phyloP scores from a whole-genome alignment of 116 monocot genomes.

The Trichopus zeylanicus region DNA sequence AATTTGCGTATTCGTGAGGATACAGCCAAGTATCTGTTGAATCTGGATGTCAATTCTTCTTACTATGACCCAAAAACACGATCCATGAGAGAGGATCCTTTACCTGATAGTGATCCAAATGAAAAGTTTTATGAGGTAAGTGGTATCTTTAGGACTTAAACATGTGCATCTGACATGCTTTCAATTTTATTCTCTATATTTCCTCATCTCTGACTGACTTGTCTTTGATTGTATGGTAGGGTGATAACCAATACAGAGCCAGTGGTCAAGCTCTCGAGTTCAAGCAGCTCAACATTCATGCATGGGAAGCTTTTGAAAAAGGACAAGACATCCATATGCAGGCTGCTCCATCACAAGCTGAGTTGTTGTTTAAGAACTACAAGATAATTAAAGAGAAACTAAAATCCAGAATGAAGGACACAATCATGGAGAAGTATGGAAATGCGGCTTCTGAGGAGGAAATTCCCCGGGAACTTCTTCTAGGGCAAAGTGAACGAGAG shows the following conservation, averaged over 20 bases:
- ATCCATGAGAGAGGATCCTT: slow-evolving; percentile 48
- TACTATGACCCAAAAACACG: slow-evolving; percentile 46
- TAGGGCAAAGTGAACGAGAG: slow-evolving; percentile 91
- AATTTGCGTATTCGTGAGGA: slow-evolving; percentile 98
- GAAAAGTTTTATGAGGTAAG: slow-evolving; percentile 76
- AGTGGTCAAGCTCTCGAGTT: slow-evolving; percentile 95
- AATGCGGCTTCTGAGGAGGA: slow-evolving; percentile 84
- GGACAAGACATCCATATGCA: slow-evolving; percentile 99
- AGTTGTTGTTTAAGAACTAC: slow-evolving; percentile 72
- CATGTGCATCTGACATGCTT: background rate
- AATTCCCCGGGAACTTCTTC: slow-evolving; percentile 77
- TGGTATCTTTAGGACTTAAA: background rate
- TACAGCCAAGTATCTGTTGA: slow-evolving; percentile 69
- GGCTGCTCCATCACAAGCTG: slow-evolving; percentile 99
- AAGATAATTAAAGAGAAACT: slow-evolving; percentile 80
- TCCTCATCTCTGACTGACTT: no score
- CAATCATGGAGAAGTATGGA: slow-evolving; percentile 90
- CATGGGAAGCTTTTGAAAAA: slow-evolving; percentile 97
- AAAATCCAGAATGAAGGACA: slow-evolving; percentile 69
- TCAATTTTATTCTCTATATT: no score
- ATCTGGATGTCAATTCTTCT: slow-evolving; percentile 50
- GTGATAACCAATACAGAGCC: slow-evolving; percentile 85
- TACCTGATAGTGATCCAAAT: slow-evolving; percentile 18
- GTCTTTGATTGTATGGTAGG: slow-evolving; percentile 24
- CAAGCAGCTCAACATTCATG: slow-evolving; percentile 92